Percentiles rank a stretch among this genome's conserved stretches.
Conservation (phyloP, 345 rosid species). For the Murraya paniculata region DNA sequence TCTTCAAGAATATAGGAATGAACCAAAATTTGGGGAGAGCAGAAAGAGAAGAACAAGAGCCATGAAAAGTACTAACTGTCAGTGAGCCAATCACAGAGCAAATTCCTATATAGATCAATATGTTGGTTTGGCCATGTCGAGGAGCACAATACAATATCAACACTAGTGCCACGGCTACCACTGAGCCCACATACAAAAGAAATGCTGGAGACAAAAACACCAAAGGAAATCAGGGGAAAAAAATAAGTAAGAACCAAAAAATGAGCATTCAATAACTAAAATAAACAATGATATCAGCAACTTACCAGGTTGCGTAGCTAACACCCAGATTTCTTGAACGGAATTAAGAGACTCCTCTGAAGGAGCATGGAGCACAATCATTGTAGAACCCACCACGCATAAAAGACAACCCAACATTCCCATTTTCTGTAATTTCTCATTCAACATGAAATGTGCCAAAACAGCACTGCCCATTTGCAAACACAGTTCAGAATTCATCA, state of each 20-base stretch:
- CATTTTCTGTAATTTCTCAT: conserved; percentile 66
- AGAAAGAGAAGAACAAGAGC: neutral
- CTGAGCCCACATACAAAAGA: conserved; percentile 65
- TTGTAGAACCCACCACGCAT: conserved; percentile 65
- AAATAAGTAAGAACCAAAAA: conserved; percentile 2
- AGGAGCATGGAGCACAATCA: conserved; percentile 79
- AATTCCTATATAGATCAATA: conserved; percentile 66
- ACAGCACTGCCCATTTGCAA: conserved; percentile 52
- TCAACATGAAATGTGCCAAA: conserved; percentile 66
- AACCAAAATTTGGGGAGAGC: neutral
- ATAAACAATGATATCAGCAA: conserved; percentile 1
- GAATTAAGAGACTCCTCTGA: conserved; percentile 48
- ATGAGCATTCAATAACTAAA: neutral
- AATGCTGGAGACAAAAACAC: conserved; percentile 45
- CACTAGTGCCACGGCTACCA: conserved; percentile 53
- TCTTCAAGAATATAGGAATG: neutral
- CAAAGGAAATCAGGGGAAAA: neutral
- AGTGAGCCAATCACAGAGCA: conserved; percentile 75
- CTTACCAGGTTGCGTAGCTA: conserved; percentile 75
- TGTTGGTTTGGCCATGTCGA: conserved; percentile 75
- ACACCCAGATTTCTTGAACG: conserved; percentile 62
- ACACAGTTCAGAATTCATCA: conserved; percentile 19
- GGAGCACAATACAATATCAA: conserved; percentile 63
- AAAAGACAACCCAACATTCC: conserved; percentile 76
- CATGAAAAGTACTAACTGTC: conserved; percentile 41